A percentile compares a stretch with the other conserved stretches of the same genome.
These are phyloP conservation scores for Veloporphyrellus conicus DNA, from an alignment of 1,284 basidiomycete genomes.

Conservation along the genomic window DNA sequence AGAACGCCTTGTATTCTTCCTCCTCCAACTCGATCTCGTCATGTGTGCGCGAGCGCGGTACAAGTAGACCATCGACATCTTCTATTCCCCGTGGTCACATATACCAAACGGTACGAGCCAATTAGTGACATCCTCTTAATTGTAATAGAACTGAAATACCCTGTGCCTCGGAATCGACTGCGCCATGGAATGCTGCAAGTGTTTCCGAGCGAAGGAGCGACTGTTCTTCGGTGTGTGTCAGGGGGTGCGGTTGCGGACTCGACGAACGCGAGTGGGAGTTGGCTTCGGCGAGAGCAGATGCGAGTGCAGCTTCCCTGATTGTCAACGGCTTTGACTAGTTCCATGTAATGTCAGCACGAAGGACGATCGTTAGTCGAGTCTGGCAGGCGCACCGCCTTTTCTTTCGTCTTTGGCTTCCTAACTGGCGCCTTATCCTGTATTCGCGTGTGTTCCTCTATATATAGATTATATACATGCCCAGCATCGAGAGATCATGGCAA, in stretches of 20 bases:
- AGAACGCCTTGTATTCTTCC: constrained; percentile 76
- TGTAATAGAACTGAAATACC: constrained; percentile 12
- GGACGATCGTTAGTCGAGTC: not conserved
- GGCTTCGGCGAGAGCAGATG: constrained; percentile 50
- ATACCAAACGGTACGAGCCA: not conserved
- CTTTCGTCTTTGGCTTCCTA: constrained; percentile 36
- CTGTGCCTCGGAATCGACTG: constrained; percentile 30
- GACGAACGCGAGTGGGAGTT: constrained; percentile 56
- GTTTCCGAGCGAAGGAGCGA: constrained; percentile 74
- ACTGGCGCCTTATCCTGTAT: constrained; percentile 33
- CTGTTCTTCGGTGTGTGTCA: constrained; percentile 82
- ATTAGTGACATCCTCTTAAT: not conserved
- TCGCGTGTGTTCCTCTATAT: constrained; percentile 61
- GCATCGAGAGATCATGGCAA: not conserved
- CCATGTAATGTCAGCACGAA: constrained; percentile 6
- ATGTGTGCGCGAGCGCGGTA: constrained; percentile 71
- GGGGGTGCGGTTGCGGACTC: constrained; percentile 32
- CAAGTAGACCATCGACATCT: constrained; percentile 63
- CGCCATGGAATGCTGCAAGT: constrained; percentile 72
- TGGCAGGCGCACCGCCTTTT: constrained; percentile 44
- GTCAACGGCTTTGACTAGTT: constrained; percentile 57
- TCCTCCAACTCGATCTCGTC: constrained; percentile 74
- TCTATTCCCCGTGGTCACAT: constrained; percentile 24
- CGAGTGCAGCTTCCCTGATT: constrained; percentile 55
- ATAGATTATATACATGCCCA: not conserved